Conservation (phyloP, 306 rosid genomes). For the Notholithocarpus densiflorus region DNA sequence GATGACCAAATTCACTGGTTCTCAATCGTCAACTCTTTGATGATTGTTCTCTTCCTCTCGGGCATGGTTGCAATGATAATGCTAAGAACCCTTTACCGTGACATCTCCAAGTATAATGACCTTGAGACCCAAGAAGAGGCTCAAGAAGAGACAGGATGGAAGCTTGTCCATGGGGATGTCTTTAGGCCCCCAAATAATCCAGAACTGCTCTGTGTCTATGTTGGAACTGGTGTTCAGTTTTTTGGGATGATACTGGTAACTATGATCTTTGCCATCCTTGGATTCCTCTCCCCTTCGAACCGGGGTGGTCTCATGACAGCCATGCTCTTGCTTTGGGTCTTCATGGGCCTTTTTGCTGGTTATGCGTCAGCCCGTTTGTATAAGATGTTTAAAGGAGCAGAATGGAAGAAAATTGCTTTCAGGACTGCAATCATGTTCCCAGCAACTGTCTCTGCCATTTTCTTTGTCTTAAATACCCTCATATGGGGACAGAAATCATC, state of each 20-base stretch:
- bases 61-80: slow-evolving; percentile 99
- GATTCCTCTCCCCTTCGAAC: slow-evolving; percentile 96
- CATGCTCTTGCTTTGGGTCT: slow-evolving; percentile 93
- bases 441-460: slow-evolving; percentile 63
- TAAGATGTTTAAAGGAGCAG: slow-evolving; percentile 92
- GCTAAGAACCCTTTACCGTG: slow-evolving; percentile 96
- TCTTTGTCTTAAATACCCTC: slow-evolving; percentile 69
- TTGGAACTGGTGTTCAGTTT: slow-evolving; percentile 95
- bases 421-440: slow-evolving; percentile 84
- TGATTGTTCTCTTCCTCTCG: slow-evolving; percentile 98
- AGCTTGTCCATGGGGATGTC: slow-evolving; percentile 98
- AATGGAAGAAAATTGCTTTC: slow-evolving; percentile 85
- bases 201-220: slow-evolving; percentile 83
- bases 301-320: slow-evolving; percentile 98
- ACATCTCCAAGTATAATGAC: slow-evolving; percentile 92
- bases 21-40: slow-evolving; percentile 89
- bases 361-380: slow-evolving; percentile 79
- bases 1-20: slow-evolving; percentile 99
- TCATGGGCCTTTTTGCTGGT: slow-evolving; percentile 98
- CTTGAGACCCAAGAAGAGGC: slow-evolving; percentile 99
- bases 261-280: slow-evolving; percentile 94
- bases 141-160: slow-evolving; percentile 99
- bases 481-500: slow-evolving; percentile 99
- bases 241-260: slow-evolving; percentile 90
- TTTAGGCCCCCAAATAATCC: slow-evolving; percentile 85